phyloP scores from a whole-genome alignment of 2,329 filamentous ascomycete genomes.

The Aspergillus unguis region DNA sequence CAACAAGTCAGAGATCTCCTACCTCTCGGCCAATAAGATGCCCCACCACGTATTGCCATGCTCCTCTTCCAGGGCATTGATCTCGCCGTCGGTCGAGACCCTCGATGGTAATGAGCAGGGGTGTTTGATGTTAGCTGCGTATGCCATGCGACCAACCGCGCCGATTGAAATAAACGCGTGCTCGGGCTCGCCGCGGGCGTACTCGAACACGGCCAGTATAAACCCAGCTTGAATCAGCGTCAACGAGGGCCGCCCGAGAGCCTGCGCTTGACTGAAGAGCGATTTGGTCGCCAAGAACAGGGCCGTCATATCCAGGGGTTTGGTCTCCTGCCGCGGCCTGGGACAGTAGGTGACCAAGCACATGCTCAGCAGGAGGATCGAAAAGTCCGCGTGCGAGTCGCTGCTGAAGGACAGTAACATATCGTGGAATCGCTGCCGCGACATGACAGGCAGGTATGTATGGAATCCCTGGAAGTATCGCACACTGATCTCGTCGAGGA shows the following conservation, averaged over 20 bases:
- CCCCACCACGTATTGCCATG: slow-evolving; percentile 31
- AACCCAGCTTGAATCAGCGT: slow-evolving; percentile 29
- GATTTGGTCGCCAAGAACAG: slow-evolving; percentile 25
- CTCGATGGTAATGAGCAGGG: neutral
- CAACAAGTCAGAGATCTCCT: neutral
- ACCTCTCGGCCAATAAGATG: slow-evolving; percentile 30
- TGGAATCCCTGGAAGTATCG: slow-evolving; percentile 31
- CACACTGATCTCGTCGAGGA: slow-evolving; percentile 25
- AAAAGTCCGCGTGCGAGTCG: slow-evolving; percentile 21
- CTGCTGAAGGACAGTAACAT: slow-evolving; percentile 18
- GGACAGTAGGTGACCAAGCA: slow-evolving; percentile 19
- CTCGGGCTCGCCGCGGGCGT: slow-evolving; percentile 18
- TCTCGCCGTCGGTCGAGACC: neutral
- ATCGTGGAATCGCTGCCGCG: slow-evolving; percentile 25
- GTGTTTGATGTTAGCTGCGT: slow-evolving; percentile 20
- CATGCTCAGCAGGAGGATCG: slow-evolving; percentile 27
- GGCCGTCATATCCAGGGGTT: neutral
- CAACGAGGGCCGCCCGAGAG: slow-evolving; percentile 16
- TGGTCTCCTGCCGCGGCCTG: neutral
- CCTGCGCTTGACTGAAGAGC: slow-evolving; percentile 25
- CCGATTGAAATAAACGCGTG: slow-evolving; percentile 24
- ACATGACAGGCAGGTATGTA: slow-evolving; percentile 27
- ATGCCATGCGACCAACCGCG: slow-evolving; percentile 25
- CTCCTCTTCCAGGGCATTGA: slow-evolving; percentile 15
- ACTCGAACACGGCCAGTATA: slow-evolving; percentile 30